Base-by-base conservation (phyloP, 2,329 filamentous ascomycete genomes). In the Sporothrix luriei region DNA sequence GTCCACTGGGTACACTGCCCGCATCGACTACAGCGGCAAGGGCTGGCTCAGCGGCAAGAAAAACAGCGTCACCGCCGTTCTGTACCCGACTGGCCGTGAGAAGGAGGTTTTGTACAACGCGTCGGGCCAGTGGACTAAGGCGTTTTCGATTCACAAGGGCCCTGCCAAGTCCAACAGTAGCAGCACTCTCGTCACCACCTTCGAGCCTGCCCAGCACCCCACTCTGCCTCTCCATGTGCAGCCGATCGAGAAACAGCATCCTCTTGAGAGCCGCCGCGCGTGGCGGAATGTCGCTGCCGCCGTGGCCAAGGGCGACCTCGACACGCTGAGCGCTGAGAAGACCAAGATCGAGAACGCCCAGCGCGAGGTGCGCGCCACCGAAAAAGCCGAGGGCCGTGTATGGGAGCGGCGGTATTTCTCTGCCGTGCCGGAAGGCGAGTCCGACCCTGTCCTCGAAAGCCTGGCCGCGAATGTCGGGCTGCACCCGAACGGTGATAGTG, bases 31-130 rank as follows among this genome's bases (percentile, higher is more conserved):
- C 82, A 91, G 88, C 72, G 94, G 94, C 76, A 94, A 93, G 78
- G 94, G 94, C 70, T 99, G 94, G 94, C 80, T 99, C 11, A 93
- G 91, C 59, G 95, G 94, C 74, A 97, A 97, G 85, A 97, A 97
- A 84, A 98, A 98, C 82, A 91, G 86, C 69, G 93, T 98, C 78
- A 88, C 84, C 14, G 94, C 93, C 16, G 84, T 84, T 29, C 78
- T 98, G 70, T 93, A 91, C 81, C 85, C 83, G 19, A 88, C 91
- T 79, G 80, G 88, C 82, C 83, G 84, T 80, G 92, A 90, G 79
- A 91, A 90, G 80, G 90, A 91, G 67, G 85, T 88, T 71, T 83
- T 90, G 64, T 97, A 94, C 83, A 92, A 89, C n/a, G 85, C 90
- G 51, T 89, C 93, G 40, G 95, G 95, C 29, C 92, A 96, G 78